A percentile compares a stretch with the other conserved stretches of the same genome.
These are phyloP conservation scores for Acanthamoeba divionensis DNA, from an alignment of 208 protist species.

Conservation along the genomic window DNA sequence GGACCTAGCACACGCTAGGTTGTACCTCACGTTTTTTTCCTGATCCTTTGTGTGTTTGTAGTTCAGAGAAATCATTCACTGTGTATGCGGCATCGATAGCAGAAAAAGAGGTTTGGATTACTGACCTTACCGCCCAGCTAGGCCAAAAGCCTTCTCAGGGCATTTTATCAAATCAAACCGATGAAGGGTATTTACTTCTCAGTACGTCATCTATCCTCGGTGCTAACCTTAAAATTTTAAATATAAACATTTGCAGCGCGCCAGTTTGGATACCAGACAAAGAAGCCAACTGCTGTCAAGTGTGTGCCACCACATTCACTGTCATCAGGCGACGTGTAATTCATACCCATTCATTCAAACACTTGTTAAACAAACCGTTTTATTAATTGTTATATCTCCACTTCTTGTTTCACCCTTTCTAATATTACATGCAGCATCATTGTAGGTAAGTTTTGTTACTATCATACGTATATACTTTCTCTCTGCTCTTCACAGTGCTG, in stretches of 20 bases:
- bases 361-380: too few species aligned
- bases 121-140: background rate
- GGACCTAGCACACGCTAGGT: too few species aligned
- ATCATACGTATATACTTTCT: too few species aligned
- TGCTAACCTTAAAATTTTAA: too few species aligned
- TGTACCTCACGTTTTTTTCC: background rate
- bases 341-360: too few species aligned
- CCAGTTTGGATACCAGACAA: constrained; percentile 21
- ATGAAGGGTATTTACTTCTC: background rate
- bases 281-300: background rate
- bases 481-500: too few species aligned
- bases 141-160: background rate
- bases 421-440: too few species aligned
- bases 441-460: too few species aligned
- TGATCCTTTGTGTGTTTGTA: background rate
- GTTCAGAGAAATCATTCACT: constrained; percentile 23
- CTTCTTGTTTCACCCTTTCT: too few species aligned
- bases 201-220: too few species aligned
- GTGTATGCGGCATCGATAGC: background rate
- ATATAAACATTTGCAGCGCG: background rate
- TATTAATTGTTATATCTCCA: too few species aligned
- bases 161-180: background rate
- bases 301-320: background rate
- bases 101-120: constrained; percentile 26
- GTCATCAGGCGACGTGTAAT: constrained; percentile 12